A percentile compares a stretch with the other conserved stretches of the same genome.
Evolutionary conservation across 441 rosid species (phyloP).

Genomic region (Gossypium aridum): DNA sequence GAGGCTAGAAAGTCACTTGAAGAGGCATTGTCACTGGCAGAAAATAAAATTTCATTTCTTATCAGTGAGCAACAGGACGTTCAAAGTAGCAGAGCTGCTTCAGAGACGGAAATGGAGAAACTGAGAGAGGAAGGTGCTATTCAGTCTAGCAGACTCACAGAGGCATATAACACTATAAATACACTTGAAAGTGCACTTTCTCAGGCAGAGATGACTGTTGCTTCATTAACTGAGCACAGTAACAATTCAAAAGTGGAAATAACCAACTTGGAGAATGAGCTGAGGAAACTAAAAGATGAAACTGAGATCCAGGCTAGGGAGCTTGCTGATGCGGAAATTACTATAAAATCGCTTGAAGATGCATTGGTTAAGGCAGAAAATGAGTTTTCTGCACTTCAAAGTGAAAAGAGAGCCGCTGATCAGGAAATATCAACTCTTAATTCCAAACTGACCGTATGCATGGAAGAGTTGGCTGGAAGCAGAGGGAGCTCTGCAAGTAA

Average conservation of each 20-base stretch:
- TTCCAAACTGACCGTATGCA: slow-evolving; percentile 67
- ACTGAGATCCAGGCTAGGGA: slow-evolving; percentile 36
- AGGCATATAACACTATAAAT: slow-evolving; percentile 49
- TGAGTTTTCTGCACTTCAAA: slow-evolving; percentile 45
- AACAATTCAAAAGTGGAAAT: slow-evolving; percentile 30
- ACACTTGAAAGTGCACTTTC: slow-evolving; percentile 60
- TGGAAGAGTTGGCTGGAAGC: slow-evolving; percentile 73
- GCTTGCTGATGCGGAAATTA: slow-evolving; percentile 28
- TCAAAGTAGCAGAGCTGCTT: slow-evolving; percentile 38
- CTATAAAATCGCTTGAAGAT: slow-evolving; percentile 58
- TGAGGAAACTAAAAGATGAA: slow-evolving; percentile 53
- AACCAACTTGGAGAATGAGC: slow-evolving; percentile 45
- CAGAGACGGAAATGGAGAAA: slow-evolving; percentile 52
- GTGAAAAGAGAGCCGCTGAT: slow-evolving; percentile 50
- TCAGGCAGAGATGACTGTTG: slow-evolving; percentile 45
- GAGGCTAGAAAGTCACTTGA: slow-evolving; percentile 54
- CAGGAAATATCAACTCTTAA: slow-evolving; percentile 57
- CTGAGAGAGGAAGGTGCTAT: slow-evolving; percentile 38
- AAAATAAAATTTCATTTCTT: slow-evolving; percentile 44
- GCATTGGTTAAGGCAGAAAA: slow-evolving; percentile 54
- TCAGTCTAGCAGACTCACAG: slow-evolving; percentile 46
- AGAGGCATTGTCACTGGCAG: slow-evolving; percentile 56
- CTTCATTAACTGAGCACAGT: slow-evolving; percentile 45
- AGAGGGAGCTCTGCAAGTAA: slow-evolving; percentile 51
- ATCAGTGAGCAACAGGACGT: slow-evolving; percentile 66